phyloP scores from a whole-genome alignment of 257 asterid species.

The Parsonsia alboflavescens region DNA sequence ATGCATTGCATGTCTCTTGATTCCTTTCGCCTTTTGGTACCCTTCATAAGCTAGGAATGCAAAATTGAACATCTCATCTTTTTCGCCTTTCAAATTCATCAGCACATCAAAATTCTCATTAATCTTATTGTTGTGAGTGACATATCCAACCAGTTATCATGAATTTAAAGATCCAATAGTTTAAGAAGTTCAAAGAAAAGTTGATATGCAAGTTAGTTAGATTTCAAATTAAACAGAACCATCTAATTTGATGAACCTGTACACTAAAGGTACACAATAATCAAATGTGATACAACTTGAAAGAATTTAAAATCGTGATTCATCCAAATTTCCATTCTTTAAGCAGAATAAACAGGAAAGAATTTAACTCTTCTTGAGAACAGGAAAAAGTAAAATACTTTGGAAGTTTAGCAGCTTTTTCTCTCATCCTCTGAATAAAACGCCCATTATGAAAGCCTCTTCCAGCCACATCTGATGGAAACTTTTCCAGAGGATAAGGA shows the following conservation, averaged over 20 bases:
- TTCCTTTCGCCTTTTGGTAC: too few species aligned
- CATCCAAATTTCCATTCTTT: not conserved
- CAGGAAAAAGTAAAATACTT: constrained; percentile 24
- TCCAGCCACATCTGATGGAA: constrained; percentile 40
- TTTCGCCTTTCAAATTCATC: not conserved
- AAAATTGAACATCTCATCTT: not conserved
- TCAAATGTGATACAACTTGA: not conserved
- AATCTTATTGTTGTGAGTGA: not conserved
- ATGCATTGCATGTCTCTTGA: not conserved
- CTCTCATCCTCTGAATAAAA: constrained; percentile 47
- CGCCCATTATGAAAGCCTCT: constrained; percentile 53
- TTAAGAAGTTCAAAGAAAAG: not conserved
- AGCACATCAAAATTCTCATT: not conserved
- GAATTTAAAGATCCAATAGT: too few species aligned
- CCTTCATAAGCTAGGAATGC: not conserved
- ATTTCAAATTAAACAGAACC: not conserved
- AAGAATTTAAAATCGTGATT: not conserved
- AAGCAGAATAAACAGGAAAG: not conserved
- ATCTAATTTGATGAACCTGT: not conserved
- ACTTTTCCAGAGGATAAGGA: constrained; percentile 40
- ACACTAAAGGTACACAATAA: too few species aligned
- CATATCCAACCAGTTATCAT: not conserved
- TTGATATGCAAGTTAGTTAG: not conserved
- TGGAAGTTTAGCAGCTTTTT: constrained; percentile 43
- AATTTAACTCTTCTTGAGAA: not conserved